Percentiles rank a stretch among this genome's conserved stretches.
These are phyloP conservation scores for Malus hybrid DNA, from an alignment of 331 rosid genomes.

Conservation along the genomic window DNA sequence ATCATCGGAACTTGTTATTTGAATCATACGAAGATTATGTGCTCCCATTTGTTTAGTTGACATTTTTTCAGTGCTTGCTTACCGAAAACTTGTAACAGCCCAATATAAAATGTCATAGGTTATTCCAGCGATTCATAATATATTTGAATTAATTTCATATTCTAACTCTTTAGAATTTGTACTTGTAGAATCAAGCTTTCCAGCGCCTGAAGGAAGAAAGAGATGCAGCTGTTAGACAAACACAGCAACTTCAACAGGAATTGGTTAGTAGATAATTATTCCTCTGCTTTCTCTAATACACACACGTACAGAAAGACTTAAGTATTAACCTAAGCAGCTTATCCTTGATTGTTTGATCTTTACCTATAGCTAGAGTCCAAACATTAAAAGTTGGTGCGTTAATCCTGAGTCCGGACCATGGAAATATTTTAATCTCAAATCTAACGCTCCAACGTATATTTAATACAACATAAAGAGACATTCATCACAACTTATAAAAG, in stretches of 20 bases:
- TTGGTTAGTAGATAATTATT: slow-evolving; percentile 39
- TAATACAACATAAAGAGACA: too few relatives aligned
- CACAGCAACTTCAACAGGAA: slow-evolving; percentile 74
- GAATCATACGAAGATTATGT: not conserved
- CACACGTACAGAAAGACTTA: not conserved
- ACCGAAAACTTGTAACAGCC: not conserved
- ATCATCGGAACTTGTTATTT: not conserved
- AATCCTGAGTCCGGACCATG: not conserved
- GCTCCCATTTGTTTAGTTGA: not conserved
- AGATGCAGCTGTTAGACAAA: slow-evolving; percentile 63
- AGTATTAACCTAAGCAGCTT: not conserved
- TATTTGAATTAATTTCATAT: not conserved
- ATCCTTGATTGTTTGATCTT: not conserved
- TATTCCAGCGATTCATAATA: not conserved
- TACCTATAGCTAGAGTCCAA: not conserved
- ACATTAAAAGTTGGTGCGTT: not conserved
- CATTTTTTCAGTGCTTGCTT: not conserved
- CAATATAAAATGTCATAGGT: not conserved
- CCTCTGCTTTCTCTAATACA: not conserved
- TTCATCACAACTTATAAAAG: too few relatives aligned
- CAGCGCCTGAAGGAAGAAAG: slow-evolving; percentile 75
- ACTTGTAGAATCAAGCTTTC: slow-evolving; percentile 35
- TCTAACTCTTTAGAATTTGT: slow-evolving; percentile 3
- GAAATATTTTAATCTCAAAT: not conserved
- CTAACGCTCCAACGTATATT: too few relatives aligned